Evolutionary conservation across 2,329 filamentous ascomycete species (phyloP).

Genomic region (Monosporascus sp.): DNA sequence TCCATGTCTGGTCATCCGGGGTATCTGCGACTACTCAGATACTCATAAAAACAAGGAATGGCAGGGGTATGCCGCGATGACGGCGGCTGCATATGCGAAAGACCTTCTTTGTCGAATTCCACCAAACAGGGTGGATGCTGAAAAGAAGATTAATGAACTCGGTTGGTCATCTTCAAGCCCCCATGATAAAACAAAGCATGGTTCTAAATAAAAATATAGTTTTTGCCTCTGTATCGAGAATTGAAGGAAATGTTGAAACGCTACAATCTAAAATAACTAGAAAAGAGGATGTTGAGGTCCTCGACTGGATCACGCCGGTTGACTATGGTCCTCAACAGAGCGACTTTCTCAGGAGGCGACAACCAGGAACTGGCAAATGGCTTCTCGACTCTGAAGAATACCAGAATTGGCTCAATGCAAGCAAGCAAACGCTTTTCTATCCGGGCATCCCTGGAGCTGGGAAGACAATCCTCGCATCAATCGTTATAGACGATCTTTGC

Average conservation of each 20-base stretch:
- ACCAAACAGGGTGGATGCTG: not conserved
- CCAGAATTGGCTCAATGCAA: constrained; percentile 4
- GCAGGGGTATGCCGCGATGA: constrained; percentile 14
- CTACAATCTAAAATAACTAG: not conserved
- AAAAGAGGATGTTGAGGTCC: constrained; percentile 11
- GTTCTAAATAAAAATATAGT: not conserved
- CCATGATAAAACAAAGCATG: not conserved
- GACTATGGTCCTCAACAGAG: constrained; percentile 34
- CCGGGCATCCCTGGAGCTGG: constrained; percentile 43
- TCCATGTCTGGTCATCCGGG: constrained; percentile 21
- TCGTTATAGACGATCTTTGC: constrained; percentile 35
- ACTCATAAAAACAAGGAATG: constrained; percentile 20
- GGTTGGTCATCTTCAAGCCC: not conserved
- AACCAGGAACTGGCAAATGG: constrained; percentile 31
- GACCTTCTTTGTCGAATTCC: constrained; percentile 2
- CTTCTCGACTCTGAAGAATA: constrained; percentile 8
- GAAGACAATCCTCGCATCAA: constrained; percentile 41
- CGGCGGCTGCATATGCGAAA: constrained; percentile 15
- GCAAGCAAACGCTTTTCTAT: constrained; percentile 36
- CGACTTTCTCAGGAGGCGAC: constrained; percentile 31
- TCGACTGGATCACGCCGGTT: constrained; percentile 34
- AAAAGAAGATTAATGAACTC: not conserved
- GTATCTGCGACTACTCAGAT: constrained; percentile 22
- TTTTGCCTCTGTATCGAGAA: not conserved
- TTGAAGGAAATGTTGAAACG: not conserved